phyloP scores from a whole-genome alignment of 1,284 basidiomycete genomes.

The Leccinum angustisporum region DNA sequence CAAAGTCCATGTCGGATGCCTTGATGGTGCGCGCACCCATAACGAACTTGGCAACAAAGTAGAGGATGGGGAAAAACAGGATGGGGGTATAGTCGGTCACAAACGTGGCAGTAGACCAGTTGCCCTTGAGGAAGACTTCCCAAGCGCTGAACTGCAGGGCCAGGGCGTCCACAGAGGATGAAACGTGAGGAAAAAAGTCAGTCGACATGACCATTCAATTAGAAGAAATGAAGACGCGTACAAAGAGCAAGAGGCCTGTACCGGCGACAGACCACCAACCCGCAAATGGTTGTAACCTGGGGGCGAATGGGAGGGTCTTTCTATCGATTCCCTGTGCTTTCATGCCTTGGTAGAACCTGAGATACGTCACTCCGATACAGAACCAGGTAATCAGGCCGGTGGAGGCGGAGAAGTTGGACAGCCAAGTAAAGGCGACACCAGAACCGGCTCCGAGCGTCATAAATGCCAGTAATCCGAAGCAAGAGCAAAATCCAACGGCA shows the following conservation, averaged over 20 bases:
- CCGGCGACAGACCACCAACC: slow-evolving; percentile 42
- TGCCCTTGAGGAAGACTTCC: slow-evolving; percentile 42
- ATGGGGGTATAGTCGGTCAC: slow-evolving; percentile 59
- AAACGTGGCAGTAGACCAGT: slow-evolving; percentile 37
- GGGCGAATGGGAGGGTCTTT: slow-evolving; percentile 47
- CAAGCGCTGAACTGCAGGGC: slow-evolving; percentile 38
- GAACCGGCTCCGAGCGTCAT: slow-evolving; percentile 49
- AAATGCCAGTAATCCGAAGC: slow-evolving; percentile 54
- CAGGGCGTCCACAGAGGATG: neutral
- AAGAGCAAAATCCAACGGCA: slow-evolving; percentile 48
- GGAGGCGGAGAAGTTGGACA: slow-evolving; percentile 45
- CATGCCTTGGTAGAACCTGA: slow-evolving; percentile 60
- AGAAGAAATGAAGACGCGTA: slow-evolving; percentile 21
- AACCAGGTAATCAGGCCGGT: slow-evolving; percentile 62
- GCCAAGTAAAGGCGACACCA: slow-evolving; percentile 54
- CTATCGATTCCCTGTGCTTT: slow-evolving; percentile 55
- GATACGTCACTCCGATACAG: slow-evolving; percentile 58
- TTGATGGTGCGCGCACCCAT: slow-evolving; percentile 39
- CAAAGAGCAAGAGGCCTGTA: slow-evolving; percentile 40
- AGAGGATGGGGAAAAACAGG: slow-evolving; percentile 58
- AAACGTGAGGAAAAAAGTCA: neutral
- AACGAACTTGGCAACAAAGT: slow-evolving; percentile 43
- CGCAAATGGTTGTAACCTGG: slow-evolving; percentile 46
- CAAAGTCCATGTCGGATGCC: slow-evolving; percentile 59
- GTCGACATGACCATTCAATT: neutral